Evolutionary conservation across 2,329 filamentous ascomycete species (phyloP), one percentile per base, ranked within the genome.

Genomic region (Penicillium fuscoglaucum): DNA sequence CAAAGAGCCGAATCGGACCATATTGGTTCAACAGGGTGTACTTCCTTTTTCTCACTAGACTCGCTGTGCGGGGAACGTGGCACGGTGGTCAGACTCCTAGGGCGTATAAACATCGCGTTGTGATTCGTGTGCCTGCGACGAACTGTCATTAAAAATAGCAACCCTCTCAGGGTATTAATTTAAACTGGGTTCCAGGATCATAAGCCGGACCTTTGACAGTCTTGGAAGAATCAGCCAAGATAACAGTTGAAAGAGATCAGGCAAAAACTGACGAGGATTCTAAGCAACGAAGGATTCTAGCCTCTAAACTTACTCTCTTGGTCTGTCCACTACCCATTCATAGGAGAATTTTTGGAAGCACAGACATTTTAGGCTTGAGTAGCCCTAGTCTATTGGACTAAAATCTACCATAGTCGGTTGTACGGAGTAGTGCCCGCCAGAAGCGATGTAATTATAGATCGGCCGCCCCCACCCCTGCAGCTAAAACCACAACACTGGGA

Each of bases 401-500:
- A 26, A 60, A 61, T 41, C 51, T 45, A 59, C 48, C 57, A 45
- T 46, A 28, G 39, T 19, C 40, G 29, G 40, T 55, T 53, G n/a
- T n/a, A 45, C 43, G 43, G 43, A 28, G 58, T 45, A 35, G 52
- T 54, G 43, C 51, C 59, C 52, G 61, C 52, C 52, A 35, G 53
- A 52, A 53, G 55, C 51, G 63, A 62, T 50, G 66, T 70, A 70
- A 70, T 70, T 70, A 70, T 70, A 69, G 68, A 68, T 68, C 61
- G 52, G 44, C 50, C 51, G 53, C 60, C 59, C 58, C 57, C 65
- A 61, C 61, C 66, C 66, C 69, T 72, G 68, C 66, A 71, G 66
- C 65, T 66, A 70, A 69, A 71, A 70, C 71, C 69, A 71, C 65
- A 66, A 53, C 63, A 63, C 65, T 63, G 69, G 69, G 62, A 63